A percentile compares a stretch with the other conserved stretches of the same genome.
Evolutionary conservation across 257 asterid genomes (phyloP).

Genomic region (Przewalskia tangutica): DNA sequence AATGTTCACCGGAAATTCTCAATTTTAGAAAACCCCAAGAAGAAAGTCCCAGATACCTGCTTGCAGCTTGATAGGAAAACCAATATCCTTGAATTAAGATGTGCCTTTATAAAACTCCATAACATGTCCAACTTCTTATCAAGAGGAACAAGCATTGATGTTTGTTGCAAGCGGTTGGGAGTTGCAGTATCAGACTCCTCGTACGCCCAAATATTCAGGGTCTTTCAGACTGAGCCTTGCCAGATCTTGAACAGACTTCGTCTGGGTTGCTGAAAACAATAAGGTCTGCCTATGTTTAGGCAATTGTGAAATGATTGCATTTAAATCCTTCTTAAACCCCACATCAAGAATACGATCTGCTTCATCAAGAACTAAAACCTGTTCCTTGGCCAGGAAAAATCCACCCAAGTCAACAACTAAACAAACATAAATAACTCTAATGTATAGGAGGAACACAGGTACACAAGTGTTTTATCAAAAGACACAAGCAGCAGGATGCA

Average conservation of each 20-base stretch:
- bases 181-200: conserved; percentile 85
- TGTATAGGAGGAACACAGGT: background rate
- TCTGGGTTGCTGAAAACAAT: conserved; percentile 90
- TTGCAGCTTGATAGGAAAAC: conserved; percentile 88
- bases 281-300: conserved; percentile 83
- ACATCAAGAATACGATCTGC: conserved; percentile 96
- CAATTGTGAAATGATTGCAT: conserved; percentile 88
- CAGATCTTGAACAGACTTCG: conserved; percentile 88
- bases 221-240: conserved; percentile 96
- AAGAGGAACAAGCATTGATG: conserved; percentile 69
- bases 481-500: background rate
- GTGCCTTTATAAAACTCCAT: conserved; percentile 89
- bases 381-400: conserved; percentile 41
- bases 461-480: background rate
- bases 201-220: conserved; percentile 84
- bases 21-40: background rate
- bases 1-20: background rate
- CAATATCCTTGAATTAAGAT: conserved; percentile 70
- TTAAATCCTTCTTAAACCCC: conserved; percentile 67
- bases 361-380: conserved; percentile 94
- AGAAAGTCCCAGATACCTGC: conserved; percentile 43
- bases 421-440: background rate
- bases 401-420: conserved; percentile 24
- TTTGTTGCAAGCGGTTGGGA: conserved; percentile 72
- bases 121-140: conserved; percentile 82